phyloP scores from a whole-genome alignment of 805 yeast species.

The Clavispora phyllophila region DNA sequence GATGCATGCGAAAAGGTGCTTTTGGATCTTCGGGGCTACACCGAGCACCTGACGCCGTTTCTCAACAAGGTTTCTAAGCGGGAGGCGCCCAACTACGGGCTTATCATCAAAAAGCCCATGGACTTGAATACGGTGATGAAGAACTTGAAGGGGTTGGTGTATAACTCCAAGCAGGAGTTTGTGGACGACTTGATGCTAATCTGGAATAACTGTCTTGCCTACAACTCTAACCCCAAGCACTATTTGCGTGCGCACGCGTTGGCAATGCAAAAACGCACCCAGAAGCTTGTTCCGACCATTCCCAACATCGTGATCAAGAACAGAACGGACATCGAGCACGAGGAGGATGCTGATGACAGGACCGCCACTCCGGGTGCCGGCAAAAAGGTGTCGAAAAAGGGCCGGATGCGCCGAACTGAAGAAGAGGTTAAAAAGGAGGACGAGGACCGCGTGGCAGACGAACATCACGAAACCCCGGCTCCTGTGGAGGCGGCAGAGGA shows the following conservation, averaged over 20 bases:
- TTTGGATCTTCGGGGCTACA: conserved; percentile 79
- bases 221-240: conserved; percentile 92
- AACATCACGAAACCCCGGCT: conserved; percentile 2
- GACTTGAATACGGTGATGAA: conserved; percentile 92
- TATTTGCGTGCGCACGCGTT: conserved; percentile 85
- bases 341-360: conserved; percentile 35
- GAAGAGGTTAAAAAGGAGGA: conserved; percentile 30
- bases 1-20: conserved; percentile 97
- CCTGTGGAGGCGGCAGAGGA: conserved; percentile 7
- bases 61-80: conserved; percentile 93
- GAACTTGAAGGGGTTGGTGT: conserved; percentile 76
- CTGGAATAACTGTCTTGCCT: conserved; percentile 91
- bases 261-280: conserved; percentile 91
- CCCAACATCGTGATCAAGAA: conserved; percentile 83
- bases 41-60: conserved; percentile 96
- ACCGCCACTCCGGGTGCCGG: conserved; percentile 28
- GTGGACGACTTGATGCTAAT: conserved; percentile 94
- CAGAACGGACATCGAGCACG: conserved; percentile 66
- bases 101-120: conserved; percentile 90
- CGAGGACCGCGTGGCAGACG: conserved; percentile 4
- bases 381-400: conserved; percentile 32
- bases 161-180: conserved; percentile 79
- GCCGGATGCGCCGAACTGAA: conserved; percentile 30
- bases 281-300: conserved; percentile 70
- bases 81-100: conserved; percentile 95